Percentiles rank a stretch among this genome's conserved stretches.
Conservation (phyloP, 176 grass and related monocot species). For the Oryza glumipatula region DNA sequence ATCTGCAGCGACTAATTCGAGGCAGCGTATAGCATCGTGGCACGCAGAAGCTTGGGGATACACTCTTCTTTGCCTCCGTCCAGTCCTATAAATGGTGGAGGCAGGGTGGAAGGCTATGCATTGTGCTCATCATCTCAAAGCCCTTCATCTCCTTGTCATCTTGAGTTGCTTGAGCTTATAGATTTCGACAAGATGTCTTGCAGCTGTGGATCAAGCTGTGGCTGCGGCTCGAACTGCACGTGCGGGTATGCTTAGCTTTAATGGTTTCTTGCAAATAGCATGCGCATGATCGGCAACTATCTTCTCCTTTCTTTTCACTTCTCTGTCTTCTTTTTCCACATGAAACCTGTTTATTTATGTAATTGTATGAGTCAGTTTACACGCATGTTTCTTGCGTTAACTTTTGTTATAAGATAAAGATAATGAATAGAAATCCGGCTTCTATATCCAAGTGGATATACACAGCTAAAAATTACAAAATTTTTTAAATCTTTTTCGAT, state of each 20-base stretch:
- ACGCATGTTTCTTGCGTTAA: too few relatives aligned
- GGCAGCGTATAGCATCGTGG: neutral
- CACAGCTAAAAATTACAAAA: too few relatives aligned
- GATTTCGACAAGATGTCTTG: constrained; percentile 38
- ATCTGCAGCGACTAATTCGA: neutral
- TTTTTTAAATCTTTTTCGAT: too few relatives aligned
- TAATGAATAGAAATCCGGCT: too few relatives aligned
- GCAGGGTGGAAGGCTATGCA: neutral
- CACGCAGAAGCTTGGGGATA: neutral
- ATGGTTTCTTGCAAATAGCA: neutral
- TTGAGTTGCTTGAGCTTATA: neutral
- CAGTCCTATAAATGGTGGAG: constrained; percentile 34
- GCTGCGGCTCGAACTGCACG: constrained; percentile 43
- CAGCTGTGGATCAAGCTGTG: constrained; percentile 50
- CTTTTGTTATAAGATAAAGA: too few relatives aligned
- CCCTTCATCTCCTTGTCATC: constrained; percentile 16
- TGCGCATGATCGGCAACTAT: neutral
- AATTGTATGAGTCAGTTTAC: too few relatives aligned
- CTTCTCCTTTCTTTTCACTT: neutral
- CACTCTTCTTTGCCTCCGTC: neutral
- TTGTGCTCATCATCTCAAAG: constrained; percentile 15
- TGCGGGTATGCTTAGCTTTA: constrained; percentile 33
- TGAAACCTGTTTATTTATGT: neutral
- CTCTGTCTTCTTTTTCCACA: neutral
- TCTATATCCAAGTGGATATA: too few relatives aligned